A percentile compares a stretch with the other conserved stretches of the same genome.
phyloP scores from a whole-genome alignment of 805 yeast genomes.

The Kluyveromyces lactis region DNA sequence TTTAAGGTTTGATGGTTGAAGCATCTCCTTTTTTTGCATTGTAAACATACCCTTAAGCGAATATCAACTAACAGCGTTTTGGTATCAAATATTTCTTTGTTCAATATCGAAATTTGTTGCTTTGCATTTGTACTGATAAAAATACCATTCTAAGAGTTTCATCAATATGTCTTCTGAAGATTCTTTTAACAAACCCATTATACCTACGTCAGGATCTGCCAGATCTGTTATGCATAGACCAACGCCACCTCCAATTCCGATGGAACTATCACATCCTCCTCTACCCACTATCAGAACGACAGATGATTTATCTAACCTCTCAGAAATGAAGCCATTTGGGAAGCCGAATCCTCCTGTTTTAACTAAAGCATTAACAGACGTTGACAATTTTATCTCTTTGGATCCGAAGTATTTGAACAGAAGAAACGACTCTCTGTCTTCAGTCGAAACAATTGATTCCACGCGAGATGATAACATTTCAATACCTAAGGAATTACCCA shows the following conservation, averaged over 20 bases:
- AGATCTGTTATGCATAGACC: not conserved
- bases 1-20: too few species aligned
- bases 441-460: conserved; percentile 4
- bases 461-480: conserved; percentile 1
- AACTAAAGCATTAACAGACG: conserved; percentile 26
- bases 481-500: conserved; percentile 6
- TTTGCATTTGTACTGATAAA: too few species aligned
- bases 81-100: too few species aligned
- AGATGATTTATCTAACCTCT: not conserved
- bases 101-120: too few species aligned
- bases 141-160: too few species aligned
- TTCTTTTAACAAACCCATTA: not conserved
- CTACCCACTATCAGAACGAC: conserved; percentile 1
- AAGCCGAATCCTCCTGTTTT: not conserved
- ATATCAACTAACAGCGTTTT: too few species aligned
- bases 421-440: not conserved
- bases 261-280: not conserved
- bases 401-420: conserved; percentile 5
- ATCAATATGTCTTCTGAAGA: not conserved
- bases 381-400: conserved; percentile 24
- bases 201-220: not conserved
- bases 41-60: too few species aligned
- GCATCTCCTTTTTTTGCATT: too few species aligned
- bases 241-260: conserved; percentile 2
- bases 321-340: not conserved